Evolutionary conservation across 768 basidiomycete genomes (phyloP), one percentile per base, ranked within the genome.

Genomic region (Neoboletus brunneissimus): DNA sequence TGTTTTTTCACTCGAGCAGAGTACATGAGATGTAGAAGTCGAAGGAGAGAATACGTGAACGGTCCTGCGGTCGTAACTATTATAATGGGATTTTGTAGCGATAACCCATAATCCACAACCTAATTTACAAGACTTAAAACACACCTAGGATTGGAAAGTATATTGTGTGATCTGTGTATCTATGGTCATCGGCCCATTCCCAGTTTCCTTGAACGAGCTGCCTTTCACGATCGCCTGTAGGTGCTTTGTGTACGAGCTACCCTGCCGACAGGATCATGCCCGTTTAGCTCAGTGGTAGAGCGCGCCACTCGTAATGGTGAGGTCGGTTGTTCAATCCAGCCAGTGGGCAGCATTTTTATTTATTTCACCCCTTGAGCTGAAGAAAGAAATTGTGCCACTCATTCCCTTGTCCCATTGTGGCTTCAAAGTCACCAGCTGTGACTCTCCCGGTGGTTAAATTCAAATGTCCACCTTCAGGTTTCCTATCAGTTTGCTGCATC

Each of bases 231-330:
- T n/a, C n/a, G n/a, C n/a, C n/a, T n/a, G n/a, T n/a, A n/a, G n/a
- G n/a, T n/a, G n/a, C n/a, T n/a, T n/a, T n/a, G n/a, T n/a, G 25
- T 25, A 29, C 27, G 27, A 6, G 5, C 27, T 27, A n/a, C 27
- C 3, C 7, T 6, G 27, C 27, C 4, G 27, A 27, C 5, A 6
- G 4, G 27, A 27, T 27, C 27, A 27, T 3, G 27, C 69, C 69
- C 69, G 69, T 66, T 72, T 75, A 75, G 74, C 73, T 75, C 73
- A 75, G 73, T 75, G 74, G 73, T 72, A 75, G 73, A 75, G 74
- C 74, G 73, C 75, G 63, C 68, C 73, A 69, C 73, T 73, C 70
- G 72, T 73, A 72, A 74, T 74, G 73, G 67, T 74, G 73, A 74
- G 73, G 73, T 74, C 73, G 73, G 72, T 75, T 75, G 73, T 74